phyloP scores from a whole-genome alignment of 73 alveolate species.

The Chromera velia region DNA sequence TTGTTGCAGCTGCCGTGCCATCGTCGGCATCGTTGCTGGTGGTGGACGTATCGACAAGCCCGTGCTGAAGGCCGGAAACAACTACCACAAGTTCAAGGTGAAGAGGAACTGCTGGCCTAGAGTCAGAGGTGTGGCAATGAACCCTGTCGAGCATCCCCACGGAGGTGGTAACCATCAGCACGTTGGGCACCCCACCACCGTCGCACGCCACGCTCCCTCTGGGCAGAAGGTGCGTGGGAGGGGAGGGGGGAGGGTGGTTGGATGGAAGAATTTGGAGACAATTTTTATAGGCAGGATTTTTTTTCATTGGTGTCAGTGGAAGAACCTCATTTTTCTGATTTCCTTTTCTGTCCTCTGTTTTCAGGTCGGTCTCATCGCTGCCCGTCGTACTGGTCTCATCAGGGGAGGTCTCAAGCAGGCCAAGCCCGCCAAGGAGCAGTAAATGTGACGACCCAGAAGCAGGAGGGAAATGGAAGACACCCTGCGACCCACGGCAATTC shows the following conservation, averaged over 20 bases:
- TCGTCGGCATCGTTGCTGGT: constrained; percentile 90
- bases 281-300: too few species aligned
- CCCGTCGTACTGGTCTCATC: constrained; percentile 42
- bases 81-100: constrained; percentile 79
- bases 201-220: constrained; percentile 78
- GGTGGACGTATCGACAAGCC: constrained; percentile 96
- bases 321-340: too few species aligned
- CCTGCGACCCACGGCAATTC: background rate
- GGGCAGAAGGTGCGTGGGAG: constrained; percentile 87
- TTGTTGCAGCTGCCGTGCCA: constrained; percentile 87
- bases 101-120: constrained; percentile 86
- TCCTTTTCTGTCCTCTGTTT: too few species aligned
- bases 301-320: too few species aligned
- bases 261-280: constrained; percentile 79
- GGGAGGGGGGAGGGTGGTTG: constrained; percentile 80
- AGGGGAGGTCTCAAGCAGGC: constrained; percentile 17
- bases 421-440: background rate
- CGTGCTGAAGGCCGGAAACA: constrained; percentile 83
- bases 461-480: background rate
- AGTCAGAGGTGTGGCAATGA: constrained; percentile 91
- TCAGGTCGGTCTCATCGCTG: constrained; percentile 29
- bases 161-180: constrained; percentile 97
- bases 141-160: constrained; percentile 96
- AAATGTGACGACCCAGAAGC: background rate
- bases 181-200: constrained; percentile 89